Evolutionary conservation across 2,329 filamentous ascomycete species (phyloP).

Genomic region (Colletotrichum limetticola): DNA sequence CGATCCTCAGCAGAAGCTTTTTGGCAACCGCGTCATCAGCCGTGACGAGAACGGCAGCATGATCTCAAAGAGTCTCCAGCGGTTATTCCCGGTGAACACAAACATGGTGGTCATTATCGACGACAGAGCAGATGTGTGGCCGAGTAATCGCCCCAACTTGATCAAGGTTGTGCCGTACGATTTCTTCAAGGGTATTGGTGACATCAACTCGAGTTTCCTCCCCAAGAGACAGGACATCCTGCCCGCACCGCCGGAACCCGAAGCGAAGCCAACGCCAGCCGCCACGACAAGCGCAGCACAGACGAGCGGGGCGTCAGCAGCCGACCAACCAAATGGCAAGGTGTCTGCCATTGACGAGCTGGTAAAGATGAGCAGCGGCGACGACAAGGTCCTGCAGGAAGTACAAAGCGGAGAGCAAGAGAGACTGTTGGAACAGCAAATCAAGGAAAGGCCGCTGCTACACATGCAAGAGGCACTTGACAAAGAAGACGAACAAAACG

Average conservation of each 20-base stretch:
- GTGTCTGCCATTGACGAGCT: slow-evolving; percentile 74
- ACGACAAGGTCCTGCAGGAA: slow-evolving; percentile 75
- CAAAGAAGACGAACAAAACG: slow-evolving; percentile 78
- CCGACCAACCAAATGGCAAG: slow-evolving; percentile 32
- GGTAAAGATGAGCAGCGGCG: slow-evolving; percentile 78
- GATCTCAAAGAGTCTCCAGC: slow-evolving; percentile 87
- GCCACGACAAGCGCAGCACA: not conserved
- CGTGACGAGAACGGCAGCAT: slow-evolving; percentile 97
- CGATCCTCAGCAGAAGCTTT: slow-evolving; percentile 88
- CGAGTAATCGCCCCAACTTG: slow-evolving; percentile 87
- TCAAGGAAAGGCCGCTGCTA: slow-evolving; percentile 88
- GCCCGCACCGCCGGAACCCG: slow-evolving; percentile 37
- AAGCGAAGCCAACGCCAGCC: slow-evolving; percentile 1
- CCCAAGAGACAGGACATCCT: slow-evolving; percentile 77
- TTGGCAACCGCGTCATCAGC: slow-evolving; percentile 94
- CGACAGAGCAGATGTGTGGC: slow-evolving; percentile 96
- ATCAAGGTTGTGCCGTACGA: slow-evolving; percentile 97
- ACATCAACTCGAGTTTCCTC: slow-evolving; percentile 98
- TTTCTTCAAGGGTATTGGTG: slow-evolving; percentile 97
- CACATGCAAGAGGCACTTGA: slow-evolving; percentile 93
- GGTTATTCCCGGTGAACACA: slow-evolving; percentile 94
- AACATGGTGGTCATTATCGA: slow-evolving; percentile 99
- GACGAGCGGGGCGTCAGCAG: not conserved
- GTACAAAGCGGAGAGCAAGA: slow-evolving; percentile 88
- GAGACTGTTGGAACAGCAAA: slow-evolving; percentile 86